These are phyloP conservation scores for Coprinopsis sp. DNA, from an alignment of 768 basidiomycete genomes.

Conservation along the genomic window DNA sequence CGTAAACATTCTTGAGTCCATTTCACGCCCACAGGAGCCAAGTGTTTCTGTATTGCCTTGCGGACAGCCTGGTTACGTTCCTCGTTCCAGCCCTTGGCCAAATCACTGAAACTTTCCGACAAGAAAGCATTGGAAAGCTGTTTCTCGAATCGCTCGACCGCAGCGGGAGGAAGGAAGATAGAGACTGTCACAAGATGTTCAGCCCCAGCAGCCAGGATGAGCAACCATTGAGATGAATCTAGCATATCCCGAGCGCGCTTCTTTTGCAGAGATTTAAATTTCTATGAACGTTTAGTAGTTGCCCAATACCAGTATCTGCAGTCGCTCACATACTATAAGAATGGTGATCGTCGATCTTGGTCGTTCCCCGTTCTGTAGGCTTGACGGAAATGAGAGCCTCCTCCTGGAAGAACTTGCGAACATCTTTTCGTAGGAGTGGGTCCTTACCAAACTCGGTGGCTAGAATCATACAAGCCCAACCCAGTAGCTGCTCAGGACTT, in stretches of 20 bases:
- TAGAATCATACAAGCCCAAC: conserved; percentile 75
- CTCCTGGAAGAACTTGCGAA: conserved; percentile 69
- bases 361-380: conserved; percentile 83
- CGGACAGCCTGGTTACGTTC: conserved; percentile 75
- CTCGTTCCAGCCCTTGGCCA: conserved; percentile 88
- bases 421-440: conserved; percentile 75
- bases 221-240: conserved; percentile 75
- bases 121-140: conserved; percentile 76
- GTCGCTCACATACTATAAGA: conserved; percentile 60
- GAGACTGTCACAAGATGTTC: conserved; percentile 79
- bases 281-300: conserved; percentile 41
- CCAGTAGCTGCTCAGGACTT: conserved; percentile 63
- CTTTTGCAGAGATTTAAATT: conserved; percentile 88
- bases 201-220: conserved; percentile 87
- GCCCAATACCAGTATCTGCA: background rate
- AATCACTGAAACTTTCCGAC: conserved; percentile 80
- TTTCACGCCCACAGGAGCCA: conserved; percentile 81
- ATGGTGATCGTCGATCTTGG: conserved; percentile 72
- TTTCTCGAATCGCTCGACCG: conserved; percentile 65
- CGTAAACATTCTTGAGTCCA: conserved; percentile 88
- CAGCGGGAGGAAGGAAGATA: conserved; percentile 60
- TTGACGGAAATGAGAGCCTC: conserved; percentile 73
- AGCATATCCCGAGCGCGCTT: conserved; percentile 73
- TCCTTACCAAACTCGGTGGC: conserved; percentile 91
- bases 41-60: conserved; percentile 71